phyloP scores from a whole-genome alignment of 352 stramenopile genomes.

The Phytophthora cactorum region DNA sequence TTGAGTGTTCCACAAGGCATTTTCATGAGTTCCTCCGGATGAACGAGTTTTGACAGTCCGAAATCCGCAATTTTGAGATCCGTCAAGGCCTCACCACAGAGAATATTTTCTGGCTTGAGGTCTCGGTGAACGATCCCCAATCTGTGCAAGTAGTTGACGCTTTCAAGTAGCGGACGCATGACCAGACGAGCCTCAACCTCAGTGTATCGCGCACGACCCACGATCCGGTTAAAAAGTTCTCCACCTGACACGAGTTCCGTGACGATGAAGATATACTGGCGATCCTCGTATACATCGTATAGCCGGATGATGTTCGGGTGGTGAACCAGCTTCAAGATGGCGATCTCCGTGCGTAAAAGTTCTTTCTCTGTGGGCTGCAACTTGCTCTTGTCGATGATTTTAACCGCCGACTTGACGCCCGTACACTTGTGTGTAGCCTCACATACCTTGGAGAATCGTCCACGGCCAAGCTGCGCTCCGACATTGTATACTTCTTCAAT shows the following conservation, averaged over 20 bases:
- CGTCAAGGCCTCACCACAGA: slow-evolving; percentile 87
- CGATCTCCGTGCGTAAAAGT: slow-evolving; percentile 93
- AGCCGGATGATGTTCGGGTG: slow-evolving; percentile 90
- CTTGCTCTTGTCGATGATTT: slow-evolving; percentile 94
- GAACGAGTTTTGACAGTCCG: slow-evolving; percentile 92
- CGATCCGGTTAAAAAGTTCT: slow-evolving; percentile 97
- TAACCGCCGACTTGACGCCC: slow-evolving; percentile 85
- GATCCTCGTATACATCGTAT: slow-evolving; percentile 93
- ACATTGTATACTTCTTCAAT: slow-evolving; percentile 93
- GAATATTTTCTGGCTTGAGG: slow-evolving; percentile 89
- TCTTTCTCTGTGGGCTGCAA: slow-evolving; percentile 89
- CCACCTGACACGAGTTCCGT: slow-evolving; percentile 97
- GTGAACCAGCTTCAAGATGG: slow-evolving; percentile 93
- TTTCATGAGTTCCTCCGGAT: slow-evolving; percentile 93
- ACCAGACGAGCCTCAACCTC: slow-evolving; percentile 90
- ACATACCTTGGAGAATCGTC: slow-evolving; percentile 90
- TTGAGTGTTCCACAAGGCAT: slow-evolving; percentile 93
- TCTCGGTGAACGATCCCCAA: slow-evolving; percentile 92
- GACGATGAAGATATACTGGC: slow-evolving; percentile 97
- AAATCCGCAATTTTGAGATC: slow-evolving; percentile 94
- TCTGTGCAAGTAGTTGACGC: slow-evolving; percentile 91
- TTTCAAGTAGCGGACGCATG: slow-evolving; percentile 90
- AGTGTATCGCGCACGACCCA: slow-evolving; percentile 85
- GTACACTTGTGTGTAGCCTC: slow-evolving; percentile 72
- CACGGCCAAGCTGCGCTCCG: slow-evolving; percentile 85